Evolutionary conservation across 2,329 filamentous ascomycete species (phyloP).

Genomic region (Monilinia aucupariae): DNA sequence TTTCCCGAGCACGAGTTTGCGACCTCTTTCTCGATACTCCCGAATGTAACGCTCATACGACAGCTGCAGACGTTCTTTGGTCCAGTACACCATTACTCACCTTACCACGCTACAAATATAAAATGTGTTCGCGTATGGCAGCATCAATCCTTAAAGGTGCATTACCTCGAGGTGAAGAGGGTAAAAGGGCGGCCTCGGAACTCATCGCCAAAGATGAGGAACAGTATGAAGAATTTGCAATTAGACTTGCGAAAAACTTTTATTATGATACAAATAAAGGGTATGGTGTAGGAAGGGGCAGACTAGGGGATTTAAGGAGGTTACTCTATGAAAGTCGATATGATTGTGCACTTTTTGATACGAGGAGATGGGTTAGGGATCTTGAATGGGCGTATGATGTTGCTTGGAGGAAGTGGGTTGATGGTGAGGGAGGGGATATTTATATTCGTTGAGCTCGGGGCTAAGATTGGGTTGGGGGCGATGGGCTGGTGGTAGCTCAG

Average conservation of each 20-base stretch:
- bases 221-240: constrained; percentile 77
- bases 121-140: constrained; percentile 99
- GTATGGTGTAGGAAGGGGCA: constrained; percentile 55
- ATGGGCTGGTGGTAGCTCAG: neutral
- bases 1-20: constrained; percentile 82
- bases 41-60: constrained; percentile 97
- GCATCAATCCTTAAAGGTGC: constrained; percentile 90
- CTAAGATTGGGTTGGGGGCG: neutral
- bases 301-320: constrained; percentile 72
- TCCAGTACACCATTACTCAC: constrained; percentile 90
- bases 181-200: constrained; percentile 62
- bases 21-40: constrained; percentile 96
- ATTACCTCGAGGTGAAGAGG: constrained; percentile 66
- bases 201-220: constrained; percentile 73
- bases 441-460: constrained; percentile 49
- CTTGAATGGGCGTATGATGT: constrained; percentile 82
- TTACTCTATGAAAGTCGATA: constrained; percentile 80
- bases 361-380: constrained; percentile 82
- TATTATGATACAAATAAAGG: constrained; percentile 48
- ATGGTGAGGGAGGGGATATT: constrained; percentile 85
- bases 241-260: constrained; percentile 59
- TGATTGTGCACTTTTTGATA: constrained; percentile 86
- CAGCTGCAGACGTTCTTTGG: constrained; percentile 93
- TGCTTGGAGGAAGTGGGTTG: constrained; percentile 85
- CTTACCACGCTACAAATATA: constrained; percentile 85